Conservation (phyloP, 495 filamentous ascomycete genomes). For the Pseudevernia furfuracea region DNA sequence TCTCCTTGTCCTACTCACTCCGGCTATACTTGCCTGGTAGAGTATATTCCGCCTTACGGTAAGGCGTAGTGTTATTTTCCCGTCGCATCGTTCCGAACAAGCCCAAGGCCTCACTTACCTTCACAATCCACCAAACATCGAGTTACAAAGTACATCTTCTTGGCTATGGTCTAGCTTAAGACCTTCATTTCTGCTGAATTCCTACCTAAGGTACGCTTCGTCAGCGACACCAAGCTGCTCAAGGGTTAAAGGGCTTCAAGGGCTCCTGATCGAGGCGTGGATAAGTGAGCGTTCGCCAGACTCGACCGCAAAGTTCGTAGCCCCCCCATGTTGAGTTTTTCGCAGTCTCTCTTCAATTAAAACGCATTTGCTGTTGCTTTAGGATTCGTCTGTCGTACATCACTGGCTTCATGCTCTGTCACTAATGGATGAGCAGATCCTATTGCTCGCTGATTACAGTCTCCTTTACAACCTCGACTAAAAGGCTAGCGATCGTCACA, state of each 20-base stretch:
- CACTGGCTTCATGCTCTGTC: neutral
- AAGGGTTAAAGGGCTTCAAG: neutral
- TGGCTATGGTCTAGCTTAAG: slow-evolving; percentile 4
- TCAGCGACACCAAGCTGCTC: neutral
- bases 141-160: neutral
- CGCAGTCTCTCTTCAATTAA: neutral
- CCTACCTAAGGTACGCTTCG: neutral
- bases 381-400: neutral
- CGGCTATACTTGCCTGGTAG: neutral
- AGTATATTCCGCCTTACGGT: neutral
- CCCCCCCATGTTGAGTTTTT: neutral
- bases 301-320: neutral
- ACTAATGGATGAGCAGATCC: neutral
- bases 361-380: too few relatives aligned
- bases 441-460: neutral
- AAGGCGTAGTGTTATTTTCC: neutral
- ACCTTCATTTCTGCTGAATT: neutral
- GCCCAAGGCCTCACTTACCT: neutral
- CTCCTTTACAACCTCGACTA: neutral
- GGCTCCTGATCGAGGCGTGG: neutral
- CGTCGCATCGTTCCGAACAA: neutral
- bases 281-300: neutral
- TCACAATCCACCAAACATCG: neutral
- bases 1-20: neutral
- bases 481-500: neutral